Base-by-base conservation (phyloP, 2,329 filamentous ascomycete species). In the Cladobotryum mycophilum region DNA sequence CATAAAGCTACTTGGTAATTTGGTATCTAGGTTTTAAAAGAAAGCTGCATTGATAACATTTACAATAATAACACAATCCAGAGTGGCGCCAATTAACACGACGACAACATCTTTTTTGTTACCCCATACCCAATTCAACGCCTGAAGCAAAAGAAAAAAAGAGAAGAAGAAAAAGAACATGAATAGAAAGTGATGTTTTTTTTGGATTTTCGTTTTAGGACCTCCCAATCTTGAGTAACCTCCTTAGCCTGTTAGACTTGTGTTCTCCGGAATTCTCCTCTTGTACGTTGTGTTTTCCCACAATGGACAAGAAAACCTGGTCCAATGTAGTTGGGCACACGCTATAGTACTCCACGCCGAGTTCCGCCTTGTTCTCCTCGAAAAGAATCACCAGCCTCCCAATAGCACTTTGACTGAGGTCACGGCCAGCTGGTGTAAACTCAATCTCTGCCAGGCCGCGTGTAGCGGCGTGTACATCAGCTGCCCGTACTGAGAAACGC, bases 261-360 rank as follows among this genome's bases (percentile, higher is more conserved):
- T 67, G 59, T 13, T 63, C 63, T 13, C 71, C 71, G 46, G 78
- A 79, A 18, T 79, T 78, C 70, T 92, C 90, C 65, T 95, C 89
- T 57, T 84, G 75, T 6, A 92, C 79, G 64, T 90, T 83, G 65
- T 95, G 86, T 66, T 83, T 80, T 1, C 85, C 84, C 0, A 96
- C 89, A 63, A 96, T 93, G 22, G 79, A 79, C 65, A 96, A 68
- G 68, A 96, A 96, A 0, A 96, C 90, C 67, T 96, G 88, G 64
- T 96, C 91, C 40, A 96, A 71, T 14, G 89, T 95, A 15, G 89
- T 93, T 20, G 89, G 88, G 52, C 82, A 87, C 56, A 96, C 89
- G 45, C 86, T 89, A 68, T 92, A 96, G 67, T 95, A 89, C 64
- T 89, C 85, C 44, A 96, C 78, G 0, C 87, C 87, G 25, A 96